A percentile compares a stretch with the other conserved stretches of the same genome.
These are phyloP conservation scores for Penicillium sp. DNA, from an alignment of 2,329 filamentous ascomycete species.

Conservation along the genomic window DNA sequence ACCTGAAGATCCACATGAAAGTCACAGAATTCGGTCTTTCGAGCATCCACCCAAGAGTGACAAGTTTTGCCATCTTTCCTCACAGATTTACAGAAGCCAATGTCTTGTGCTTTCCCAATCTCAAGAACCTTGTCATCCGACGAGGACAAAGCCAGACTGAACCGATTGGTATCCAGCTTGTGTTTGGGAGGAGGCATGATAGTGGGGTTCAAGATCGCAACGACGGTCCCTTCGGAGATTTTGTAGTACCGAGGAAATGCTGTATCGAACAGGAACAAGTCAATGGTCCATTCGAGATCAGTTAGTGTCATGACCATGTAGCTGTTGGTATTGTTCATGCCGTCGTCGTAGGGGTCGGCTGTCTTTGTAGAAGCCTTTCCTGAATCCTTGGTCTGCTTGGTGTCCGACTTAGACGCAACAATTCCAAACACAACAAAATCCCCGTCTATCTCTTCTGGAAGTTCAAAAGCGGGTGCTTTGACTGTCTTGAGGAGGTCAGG, in stretches of 20 bases:
- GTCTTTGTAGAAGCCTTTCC: constrained; percentile 48
- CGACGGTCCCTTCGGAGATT: constrained; percentile 84
- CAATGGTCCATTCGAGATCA: constrained; percentile 87
- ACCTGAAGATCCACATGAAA: constrained; percentile 87
- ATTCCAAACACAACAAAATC: constrained; percentile 91
- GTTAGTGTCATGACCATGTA: constrained; percentile 92
- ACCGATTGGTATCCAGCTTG: constrained; percentile 78
- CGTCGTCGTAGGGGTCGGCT: constrained; percentile 56
- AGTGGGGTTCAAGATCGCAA: constrained; percentile 89
- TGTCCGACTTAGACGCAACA: constrained; percentile 85
- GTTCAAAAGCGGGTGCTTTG: constrained; percentile 80
- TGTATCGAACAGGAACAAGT: constrained; percentile 88
- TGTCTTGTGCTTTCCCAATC: constrained; percentile 80
- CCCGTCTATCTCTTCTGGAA: constrained; percentile 78
- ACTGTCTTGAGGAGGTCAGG: constrained; percentile 81
- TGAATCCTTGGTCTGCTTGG: constrained; percentile 64
- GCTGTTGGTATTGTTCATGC: constrained; percentile 69
- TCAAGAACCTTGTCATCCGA: constrained; percentile 90
- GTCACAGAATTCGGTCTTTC: constrained; percentile 89
- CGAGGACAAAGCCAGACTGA: constrained; percentile 83
- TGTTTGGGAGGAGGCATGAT: constrained; percentile 85
- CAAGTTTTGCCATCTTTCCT: constrained; percentile 85
- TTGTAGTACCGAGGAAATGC: constrained; percentile 96
- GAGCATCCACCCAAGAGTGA: constrained; percentile 82
- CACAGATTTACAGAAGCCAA: constrained; percentile 84